phyloP scores from a whole-genome alignment of 805 yeast genomes.

The Debaryomyces tyrocola region DNA sequence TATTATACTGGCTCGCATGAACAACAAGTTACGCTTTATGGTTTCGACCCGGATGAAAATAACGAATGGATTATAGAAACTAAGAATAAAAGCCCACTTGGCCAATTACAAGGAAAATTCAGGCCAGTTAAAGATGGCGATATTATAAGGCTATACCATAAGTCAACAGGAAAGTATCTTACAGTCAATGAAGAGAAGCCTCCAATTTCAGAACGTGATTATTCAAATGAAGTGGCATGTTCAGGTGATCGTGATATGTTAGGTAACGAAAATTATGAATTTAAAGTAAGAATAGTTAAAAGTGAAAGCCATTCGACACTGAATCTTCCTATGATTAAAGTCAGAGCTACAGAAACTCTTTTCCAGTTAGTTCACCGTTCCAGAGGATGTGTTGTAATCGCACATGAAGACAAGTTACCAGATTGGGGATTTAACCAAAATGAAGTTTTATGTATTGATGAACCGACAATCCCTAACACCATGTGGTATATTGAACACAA shows the following conservation, averaged over 20 bases:
- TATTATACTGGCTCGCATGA: slow-evolving; percentile 68
- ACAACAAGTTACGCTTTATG: slow-evolving; percentile 78
- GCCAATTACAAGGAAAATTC: slow-evolving; percentile 35
- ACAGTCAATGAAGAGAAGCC: slow-evolving; percentile 76
- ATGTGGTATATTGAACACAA: slow-evolving; percentile 75
- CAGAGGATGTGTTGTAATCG: slow-evolving; percentile 66
- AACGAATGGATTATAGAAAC: slow-evolving; percentile 74
- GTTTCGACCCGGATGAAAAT: slow-evolving; percentile 55
- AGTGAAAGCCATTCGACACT: slow-evolving; percentile 34
- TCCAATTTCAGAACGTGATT: slow-evolving; percentile 88
- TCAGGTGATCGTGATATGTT: slow-evolving; percentile 60
- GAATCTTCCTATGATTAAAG: slow-evolving; percentile 34
- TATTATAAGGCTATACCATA: slow-evolving; percentile 68
- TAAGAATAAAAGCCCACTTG: slow-evolving; percentile 32
- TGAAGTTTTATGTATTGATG: slow-evolving; percentile 83
- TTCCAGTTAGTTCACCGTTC: slow-evolving; percentile 69
- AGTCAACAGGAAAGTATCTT: slow-evolving; percentile 62
- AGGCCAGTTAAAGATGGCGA: slow-evolving; percentile 53
- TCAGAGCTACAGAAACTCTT: slow-evolving; percentile 61
- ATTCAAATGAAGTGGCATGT: slow-evolving; percentile 79
- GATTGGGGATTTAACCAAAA: slow-evolving; percentile 81
- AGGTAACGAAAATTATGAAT: slow-evolving; percentile 71
- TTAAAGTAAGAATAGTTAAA: slow-evolving; percentile 53
- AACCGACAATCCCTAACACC: slow-evolving; percentile 66
- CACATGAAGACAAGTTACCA: slow-evolving; percentile 78